Base-by-base conservation (phyloP, 441 rosid genomes). In the Populus hybrid region DNA sequence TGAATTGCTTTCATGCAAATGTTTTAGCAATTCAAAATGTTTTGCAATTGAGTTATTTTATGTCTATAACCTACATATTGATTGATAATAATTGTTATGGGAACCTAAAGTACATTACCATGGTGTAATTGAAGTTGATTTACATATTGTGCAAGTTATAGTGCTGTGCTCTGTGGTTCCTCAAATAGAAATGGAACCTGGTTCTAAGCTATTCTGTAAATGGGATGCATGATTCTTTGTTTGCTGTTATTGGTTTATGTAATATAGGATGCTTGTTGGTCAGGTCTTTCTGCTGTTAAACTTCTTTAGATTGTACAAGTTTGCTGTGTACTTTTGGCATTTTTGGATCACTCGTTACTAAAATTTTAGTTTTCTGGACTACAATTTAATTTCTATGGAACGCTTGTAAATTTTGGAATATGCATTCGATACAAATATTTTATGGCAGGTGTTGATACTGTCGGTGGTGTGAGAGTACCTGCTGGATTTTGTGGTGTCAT, bases 391-490 rank as follows among this genome's bases (percentile, higher is more conserved):
- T 16, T 7, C 23, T 3, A 6, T 18, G n/a, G 10, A 14, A 35
- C 4, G 10, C 12, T 35, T 21, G 26, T 14, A 18, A 38, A 35
- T 46, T 42, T 21, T 70, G 67, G 14, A 61, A 20, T 18, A 63
- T 69, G 70, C n/a, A 26, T 64, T 67, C 66, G 67, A 34, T 59
- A 10, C 28, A 26, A 69, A 64, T 23, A 79, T 68, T 79, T 76
- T 76, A 59, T 85, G 86, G 74, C 92, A 94, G 99, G 98, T 84
- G 64, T 90, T 64, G 99, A 96, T 78, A 84, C 97, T 24, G 84
- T 91, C 77, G 99, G 99, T 30, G 99, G 97, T 64, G 92, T 94
- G 78, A 91, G 99, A 86, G 86, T 96, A 74, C 98, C 99, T 68
- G 94, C 98, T 50, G 92, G 86, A 67, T 96, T 82, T 79, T 96